Evolutionary conservation across 768 basidiomycete genomes (phyloP).

Genomic region (Suillus ampliporus): DNA sequence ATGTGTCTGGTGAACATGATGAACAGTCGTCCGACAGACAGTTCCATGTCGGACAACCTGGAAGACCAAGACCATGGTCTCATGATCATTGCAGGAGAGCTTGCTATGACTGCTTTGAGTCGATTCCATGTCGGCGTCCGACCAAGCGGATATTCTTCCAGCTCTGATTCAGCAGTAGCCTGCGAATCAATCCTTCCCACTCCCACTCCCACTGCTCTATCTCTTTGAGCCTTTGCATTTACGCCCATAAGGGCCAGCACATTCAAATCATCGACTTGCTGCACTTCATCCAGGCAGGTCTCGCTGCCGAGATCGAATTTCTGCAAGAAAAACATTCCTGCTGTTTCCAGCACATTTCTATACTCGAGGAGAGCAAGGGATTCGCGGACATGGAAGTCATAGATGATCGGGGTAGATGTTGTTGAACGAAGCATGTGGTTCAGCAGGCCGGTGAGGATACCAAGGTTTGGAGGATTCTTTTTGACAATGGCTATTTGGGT

Average conservation of each 20-base stretch:
- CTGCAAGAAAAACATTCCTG: slow-evolving; percentile 16
- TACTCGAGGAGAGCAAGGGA: too few relatives aligned
- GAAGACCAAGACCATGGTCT: slow-evolving; percentile 5
- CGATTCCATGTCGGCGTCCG: slow-evolving; percentile 9
- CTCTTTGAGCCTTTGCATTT: too few relatives aligned
- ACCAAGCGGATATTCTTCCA: not conserved
- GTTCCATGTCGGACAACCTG: not conserved
- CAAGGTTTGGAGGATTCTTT: too few relatives aligned
- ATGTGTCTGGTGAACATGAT: not conserved
- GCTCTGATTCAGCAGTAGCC: too few relatives aligned
- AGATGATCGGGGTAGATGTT: too few relatives aligned
- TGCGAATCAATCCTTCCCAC: too few relatives aligned
- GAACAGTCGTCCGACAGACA: slow-evolving; percentile 3
- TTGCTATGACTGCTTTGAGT: slow-evolving; percentile 8
- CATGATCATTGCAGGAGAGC: slow-evolving; percentile 11
- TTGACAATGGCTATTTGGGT: slow-evolving; percentile 9
- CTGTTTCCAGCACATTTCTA: too few relatives aligned
- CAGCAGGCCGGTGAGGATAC: too few relatives aligned
- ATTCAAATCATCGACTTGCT: slow-evolving; percentile 9
- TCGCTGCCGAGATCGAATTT: slow-evolving; percentile 5
- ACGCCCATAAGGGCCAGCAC: not conserved
- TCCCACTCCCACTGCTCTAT: too few relatives aligned
- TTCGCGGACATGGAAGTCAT: too few relatives aligned
- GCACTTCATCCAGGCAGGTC: not conserved
- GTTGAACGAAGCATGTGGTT: too few relatives aligned